These are phyloP conservation scores for Erysimum cheiri DNA, from an alignment of 441 rosid genomes.

Conservation along the genomic window DNA sequence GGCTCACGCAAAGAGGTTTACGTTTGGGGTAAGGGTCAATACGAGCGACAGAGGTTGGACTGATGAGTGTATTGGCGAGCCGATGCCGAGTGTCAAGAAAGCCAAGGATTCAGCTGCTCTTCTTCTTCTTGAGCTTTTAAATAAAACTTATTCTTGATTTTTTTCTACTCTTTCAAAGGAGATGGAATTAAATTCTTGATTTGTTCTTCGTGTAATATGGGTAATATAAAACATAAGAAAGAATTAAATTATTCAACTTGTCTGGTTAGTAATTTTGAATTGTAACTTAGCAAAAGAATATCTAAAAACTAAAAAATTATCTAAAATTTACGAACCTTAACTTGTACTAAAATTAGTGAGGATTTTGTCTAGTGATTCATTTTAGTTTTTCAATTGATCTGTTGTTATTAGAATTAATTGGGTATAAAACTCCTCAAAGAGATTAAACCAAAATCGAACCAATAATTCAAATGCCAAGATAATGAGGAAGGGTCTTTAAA, in stretches of 20 bases:
- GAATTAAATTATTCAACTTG: no score
- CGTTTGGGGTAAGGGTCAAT: slow-evolving; percentile 90
- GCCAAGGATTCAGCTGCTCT: slow-evolving; percentile 97
- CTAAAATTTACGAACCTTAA: background rate
- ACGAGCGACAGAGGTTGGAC: slow-evolving; percentile 91
- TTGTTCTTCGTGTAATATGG: no score
- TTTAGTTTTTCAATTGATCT: background rate
- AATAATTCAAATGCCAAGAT: background rate
- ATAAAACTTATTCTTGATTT: slow-evolving; percentile 55
- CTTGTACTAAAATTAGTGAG: background rate
- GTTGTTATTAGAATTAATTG: background rate
- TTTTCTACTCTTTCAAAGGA: background rate
- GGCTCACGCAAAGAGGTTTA: slow-evolving; percentile 96
- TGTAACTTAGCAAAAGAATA: no score
- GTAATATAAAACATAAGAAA: no score
- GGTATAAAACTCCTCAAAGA: background rate
- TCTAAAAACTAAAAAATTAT: no score
- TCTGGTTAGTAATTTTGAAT: no score
- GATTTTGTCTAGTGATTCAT: background rate
- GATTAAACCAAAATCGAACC: background rate
- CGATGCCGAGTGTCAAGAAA: slow-evolving; percentile 99
- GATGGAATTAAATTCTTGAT: background rate
- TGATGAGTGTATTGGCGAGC: slow-evolving; percentile 95
- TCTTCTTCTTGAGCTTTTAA: slow-evolving; percentile 81
- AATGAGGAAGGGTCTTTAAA: slow-evolving; percentile 2